Percentiles rank a stretch among this genome's conserved stretches.
phyloP scores from a whole-genome alignment of 371 early-diverging fungal species.

The Dentiscutata heterogama region DNA sequence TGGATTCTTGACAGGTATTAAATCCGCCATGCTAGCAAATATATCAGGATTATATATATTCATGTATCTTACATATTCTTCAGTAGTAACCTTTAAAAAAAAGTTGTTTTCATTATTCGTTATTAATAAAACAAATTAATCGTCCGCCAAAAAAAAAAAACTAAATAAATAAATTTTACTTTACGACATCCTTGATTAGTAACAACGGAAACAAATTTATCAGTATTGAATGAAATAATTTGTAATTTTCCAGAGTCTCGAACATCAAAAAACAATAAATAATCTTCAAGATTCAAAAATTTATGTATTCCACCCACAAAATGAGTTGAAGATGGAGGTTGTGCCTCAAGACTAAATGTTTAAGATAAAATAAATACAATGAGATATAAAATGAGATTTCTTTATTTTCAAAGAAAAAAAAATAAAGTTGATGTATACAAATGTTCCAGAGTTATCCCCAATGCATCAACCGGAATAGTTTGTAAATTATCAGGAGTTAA shows the following conservation, averaged over 20 bases:
- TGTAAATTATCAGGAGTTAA: slow-evolving; percentile 73
- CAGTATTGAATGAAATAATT: slow-evolving; percentile 65
- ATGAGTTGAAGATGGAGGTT: slow-evolving; percentile 53
- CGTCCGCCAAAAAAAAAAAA: not conserved
- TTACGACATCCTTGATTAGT: slow-evolving; percentile 76
- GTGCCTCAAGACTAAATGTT: slow-evolving; percentile 46
- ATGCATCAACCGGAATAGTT: slow-evolving; percentile 58
- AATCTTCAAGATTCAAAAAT: slow-evolving; percentile 64
- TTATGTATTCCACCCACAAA: slow-evolving; percentile 66
- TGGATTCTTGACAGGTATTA: slow-evolving; percentile 47
- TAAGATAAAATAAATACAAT: not conserved
- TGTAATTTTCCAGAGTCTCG: slow-evolving; percentile 66
- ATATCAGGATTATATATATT: slow-evolving; percentile 67
- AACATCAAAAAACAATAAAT: slow-evolving; percentile 69
- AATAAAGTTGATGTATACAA: slow-evolving; percentile 57
- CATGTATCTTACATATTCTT: slow-evolving; percentile 61
- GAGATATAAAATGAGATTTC: too few species aligned
- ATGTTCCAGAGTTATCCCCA: slow-evolving; percentile 67
- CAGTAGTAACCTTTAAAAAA: slow-evolving; percentile 59
- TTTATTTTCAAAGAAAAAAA: not conserved
- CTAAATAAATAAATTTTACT: slow-evolving; percentile 46
- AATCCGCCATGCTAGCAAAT: slow-evolving; percentile 58
- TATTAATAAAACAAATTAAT: not conserved
- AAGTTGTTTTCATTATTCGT: not conserved
- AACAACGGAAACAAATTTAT: slow-evolving; percentile 71